Base-by-base conservation (phyloP, 176 grass and related monocot genomes). In the Canna indica region DNA sequence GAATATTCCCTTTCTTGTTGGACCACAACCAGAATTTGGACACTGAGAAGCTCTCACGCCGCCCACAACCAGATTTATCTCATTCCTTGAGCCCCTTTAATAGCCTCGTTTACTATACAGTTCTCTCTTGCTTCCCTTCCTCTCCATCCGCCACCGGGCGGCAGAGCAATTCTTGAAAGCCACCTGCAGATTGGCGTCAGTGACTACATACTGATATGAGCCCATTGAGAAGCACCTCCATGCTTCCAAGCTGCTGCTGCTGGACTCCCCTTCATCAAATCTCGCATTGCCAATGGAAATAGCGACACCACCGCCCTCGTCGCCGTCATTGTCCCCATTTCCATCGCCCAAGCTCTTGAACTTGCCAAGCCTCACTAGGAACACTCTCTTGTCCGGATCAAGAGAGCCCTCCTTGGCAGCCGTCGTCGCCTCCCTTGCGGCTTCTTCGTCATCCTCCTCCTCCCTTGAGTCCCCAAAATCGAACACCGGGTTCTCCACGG, bases 11-110 rank as follows among this genome's bases (percentile, higher is more conserved):
- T 66, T 82, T 88, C 1, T 91, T 69, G 79, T 83, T 79, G 80
- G 85, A 82, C 91, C 91, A 84, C 64, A 91, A 83, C 91, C 91
- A 96, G 75, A 96, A 88, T 70, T 91, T 96, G 0, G 88, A 96
- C 70, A 91, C 81, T 0, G 91, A 96, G 70, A 96, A 86, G 75
- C 91, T 96, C 59, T 96, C 91, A 33, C 88, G 88, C 68, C 87
- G 85, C 39, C 83, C 85, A 27, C 81, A 96, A 81, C 64, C 74
- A n/a, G n/a, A 86, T 68, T 83, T 86, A 12, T 83, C 91, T 50
- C 86, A 88, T n/a, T n/a, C n/a, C n/a, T n/a, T n/a, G n/a, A n/a
- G n/a, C n/a, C n/a, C n/a, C n/a, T n/a, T n/a, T n/a, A 74, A 77
- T 78, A 48, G 86, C 74, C 26, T 88, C 88, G 12, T 73, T 73